These are phyloP conservation scores for Saposhnikovia divaricata DNA, from an alignment of 129 eudicot genomes.

Conservation along the genomic window DNA sequence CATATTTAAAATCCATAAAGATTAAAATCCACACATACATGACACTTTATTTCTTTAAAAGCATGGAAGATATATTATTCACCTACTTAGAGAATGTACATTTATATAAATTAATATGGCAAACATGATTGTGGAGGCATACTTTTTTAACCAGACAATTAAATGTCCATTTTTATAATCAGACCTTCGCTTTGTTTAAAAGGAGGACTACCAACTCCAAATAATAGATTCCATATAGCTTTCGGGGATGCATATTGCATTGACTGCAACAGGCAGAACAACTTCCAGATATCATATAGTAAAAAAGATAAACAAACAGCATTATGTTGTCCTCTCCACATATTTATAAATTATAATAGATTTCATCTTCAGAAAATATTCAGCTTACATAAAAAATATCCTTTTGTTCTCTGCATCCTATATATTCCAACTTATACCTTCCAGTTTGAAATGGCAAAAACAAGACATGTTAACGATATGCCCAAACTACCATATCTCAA, in stretches of 20 bases:
- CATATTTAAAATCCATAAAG: constrained; percentile 23
- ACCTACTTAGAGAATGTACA: too few relatives aligned
- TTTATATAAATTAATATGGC: too few relatives aligned
- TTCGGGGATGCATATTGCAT: constrained; percentile 96
- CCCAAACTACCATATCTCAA: constrained; percentile 96
- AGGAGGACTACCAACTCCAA: constrained; percentile 56
- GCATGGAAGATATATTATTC: too few relatives aligned
- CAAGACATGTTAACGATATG: constrained; percentile 62
- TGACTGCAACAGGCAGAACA: constrained; percentile 54
- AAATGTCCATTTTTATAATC: background rate
- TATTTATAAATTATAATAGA: background rate
- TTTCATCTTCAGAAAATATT: background rate
- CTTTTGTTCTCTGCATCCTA: background rate
- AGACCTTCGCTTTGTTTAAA: constrained; percentile 59
- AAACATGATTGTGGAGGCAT: background rate
- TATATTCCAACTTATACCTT: constrained; percentile 45
- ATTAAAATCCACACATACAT: constrained; percentile 5
- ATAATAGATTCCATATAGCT: constrained; percentile 78
- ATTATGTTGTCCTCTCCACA: background rate
- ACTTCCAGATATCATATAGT: constrained; percentile 4
- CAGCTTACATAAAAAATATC: background rate
- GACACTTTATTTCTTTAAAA: constrained; percentile 4
- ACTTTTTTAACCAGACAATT: background rate
- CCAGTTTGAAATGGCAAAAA: constrained; percentile 60
- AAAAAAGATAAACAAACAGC: background rate